Evolutionary conservation across 2,329 filamentous ascomycete species (phyloP), one percentile per base, ranked within the genome.

Genomic region (Bertia moriformis): DNA sequence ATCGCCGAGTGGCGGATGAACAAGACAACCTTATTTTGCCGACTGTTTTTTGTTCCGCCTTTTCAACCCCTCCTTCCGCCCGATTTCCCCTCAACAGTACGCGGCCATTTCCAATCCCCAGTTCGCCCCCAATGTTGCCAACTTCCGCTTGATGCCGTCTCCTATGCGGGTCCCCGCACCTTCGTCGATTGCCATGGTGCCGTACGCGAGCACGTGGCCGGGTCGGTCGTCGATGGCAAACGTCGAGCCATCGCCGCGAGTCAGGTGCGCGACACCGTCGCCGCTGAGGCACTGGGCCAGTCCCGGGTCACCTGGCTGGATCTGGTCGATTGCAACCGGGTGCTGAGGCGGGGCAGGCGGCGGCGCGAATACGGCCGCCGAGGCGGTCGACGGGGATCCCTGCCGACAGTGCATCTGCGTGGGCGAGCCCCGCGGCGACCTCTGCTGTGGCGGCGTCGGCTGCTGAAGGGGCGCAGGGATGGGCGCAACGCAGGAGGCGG

Each of bases 71-170:
- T n/a, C n/a, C n/a, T n/a, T n/a, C n/a, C n/a, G n/a, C n/a, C n/a
- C n/a, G n/a, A n/a, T n/a, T n/a, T n/a, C n/a, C n/a, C n/a, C n/a
- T n/a, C n/a, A n/a, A n/a, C n/a, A n/a, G n/a, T n/a, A n/a, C n/a
- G n/a, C n/a, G n/a, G n/a, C n/a, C n/a, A n/a, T n/a, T n/a, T n/a
- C 4, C 15, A 51, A 40, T 12, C 41, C 45, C 65, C 65, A 67
- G 45, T 59, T 57, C 3, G 42, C 48, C 1, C 51, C 50, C n/a
- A 68, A 47, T 0, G 51, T 39, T 0, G 55, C 41, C 3, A 69
- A 52, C 51, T 67, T 67, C 22, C 64, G 55, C 40, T 52, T 56
- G 38, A 69, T 62, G 13, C 65, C 65, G 32, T 66, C 63, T 14
- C 58, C 54, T 10, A 69, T 51, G 3, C 63, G 56, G 1, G 59